Percentiles rank a stretch among this genome's conserved stretches.
These are phyloP conservation scores for Ulmus americana DNA, from an alignment of 331 rosid species.

Conservation along the genomic window DNA sequence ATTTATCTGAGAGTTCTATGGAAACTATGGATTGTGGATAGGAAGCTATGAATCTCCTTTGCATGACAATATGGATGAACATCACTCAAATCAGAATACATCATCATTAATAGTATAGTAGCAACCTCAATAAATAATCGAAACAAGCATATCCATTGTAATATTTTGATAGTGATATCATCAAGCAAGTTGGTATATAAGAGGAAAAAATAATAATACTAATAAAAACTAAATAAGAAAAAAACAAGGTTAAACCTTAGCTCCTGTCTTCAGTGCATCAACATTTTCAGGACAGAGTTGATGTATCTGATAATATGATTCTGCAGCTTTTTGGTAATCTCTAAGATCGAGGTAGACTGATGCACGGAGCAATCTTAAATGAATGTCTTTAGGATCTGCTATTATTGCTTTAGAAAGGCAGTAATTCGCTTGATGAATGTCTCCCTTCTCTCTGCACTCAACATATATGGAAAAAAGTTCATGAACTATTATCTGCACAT, in stretches of 20 bases:
- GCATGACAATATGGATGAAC: too few relatives aligned
- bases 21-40: too few relatives aligned
- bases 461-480: constrained; percentile 2
- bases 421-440: constrained; percentile 52
- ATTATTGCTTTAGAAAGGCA: constrained; percentile 80
- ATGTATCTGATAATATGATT: constrained; percentile 53
- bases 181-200: background rate
- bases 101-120: too few relatives aligned
- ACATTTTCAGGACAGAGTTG: constrained; percentile 53
- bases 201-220: background rate
- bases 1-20: too few relatives aligned
- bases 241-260: constrained; percentile 41
- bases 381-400: constrained; percentile 58
- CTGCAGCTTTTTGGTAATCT: constrained; percentile 73
- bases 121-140: too few relatives aligned
- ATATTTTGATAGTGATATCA: too few relatives aligned
- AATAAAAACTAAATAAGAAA: background rate
- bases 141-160: too few relatives aligned
- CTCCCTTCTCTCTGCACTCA: constrained; percentile 47
- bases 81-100: too few relatives aligned
- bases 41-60: too few relatives aligned
- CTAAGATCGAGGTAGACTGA: constrained; percentile 51
- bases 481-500: background rate
- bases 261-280: constrained; percentile 65
- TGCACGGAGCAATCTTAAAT: constrained; percentile 53